These are phyloP conservation scores for Fusarium protoensiforme DNA, from an alignment of 2,329 filamentous ascomycete genomes.

Conservation along the genomic window DNA sequence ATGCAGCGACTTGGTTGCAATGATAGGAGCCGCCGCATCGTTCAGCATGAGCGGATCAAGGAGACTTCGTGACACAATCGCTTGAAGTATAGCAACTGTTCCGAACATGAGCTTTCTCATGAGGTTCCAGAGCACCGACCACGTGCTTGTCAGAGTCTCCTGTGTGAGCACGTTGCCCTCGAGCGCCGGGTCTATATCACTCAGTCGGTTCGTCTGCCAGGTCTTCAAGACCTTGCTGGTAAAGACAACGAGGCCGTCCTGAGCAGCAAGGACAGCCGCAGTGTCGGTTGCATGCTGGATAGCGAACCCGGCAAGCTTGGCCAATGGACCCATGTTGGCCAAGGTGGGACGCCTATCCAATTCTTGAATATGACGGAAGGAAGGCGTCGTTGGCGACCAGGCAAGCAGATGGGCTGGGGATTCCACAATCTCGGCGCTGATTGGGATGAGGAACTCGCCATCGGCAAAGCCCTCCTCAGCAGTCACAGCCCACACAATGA, in stretches of 20 bases:
- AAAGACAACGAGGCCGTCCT: constrained; percentile 75
- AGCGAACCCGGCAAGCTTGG: constrained; percentile 72
- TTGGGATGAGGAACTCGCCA: constrained; percentile 77
- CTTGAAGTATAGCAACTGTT: constrained; percentile 78
- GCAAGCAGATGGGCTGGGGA: constrained; percentile 58
- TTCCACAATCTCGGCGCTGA: constrained; percentile 74
- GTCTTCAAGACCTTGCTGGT: constrained; percentile 72
- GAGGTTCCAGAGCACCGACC: constrained; percentile 79
- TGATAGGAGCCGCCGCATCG: constrained; percentile 63
- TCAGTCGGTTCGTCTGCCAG: constrained; percentile 81
- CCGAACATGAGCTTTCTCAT: constrained; percentile 82
- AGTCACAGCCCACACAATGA: constrained; percentile 74
- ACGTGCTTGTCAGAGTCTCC: constrained; percentile 73
- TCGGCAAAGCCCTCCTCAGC: constrained; percentile 79
- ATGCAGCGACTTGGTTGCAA: constrained; percentile 78
- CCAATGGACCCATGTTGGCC: constrained; percentile 73
- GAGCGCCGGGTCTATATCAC: constrained; percentile 75
- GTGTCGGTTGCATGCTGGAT: constrained; percentile 65
- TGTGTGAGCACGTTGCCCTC: constrained; percentile 72
- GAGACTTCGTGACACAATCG: constrained; percentile 73
- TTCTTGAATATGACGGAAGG: constrained; percentile 67
- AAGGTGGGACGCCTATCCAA: constrained; percentile 72
- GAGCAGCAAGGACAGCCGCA: constrained; percentile 57
- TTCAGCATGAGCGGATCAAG: constrained; percentile 61
- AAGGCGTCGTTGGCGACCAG: constrained; percentile 72